Evolutionary conservation across 1,284 basidiomycete species (phyloP).

Genomic region (Sporisorium exsertum): DNA sequence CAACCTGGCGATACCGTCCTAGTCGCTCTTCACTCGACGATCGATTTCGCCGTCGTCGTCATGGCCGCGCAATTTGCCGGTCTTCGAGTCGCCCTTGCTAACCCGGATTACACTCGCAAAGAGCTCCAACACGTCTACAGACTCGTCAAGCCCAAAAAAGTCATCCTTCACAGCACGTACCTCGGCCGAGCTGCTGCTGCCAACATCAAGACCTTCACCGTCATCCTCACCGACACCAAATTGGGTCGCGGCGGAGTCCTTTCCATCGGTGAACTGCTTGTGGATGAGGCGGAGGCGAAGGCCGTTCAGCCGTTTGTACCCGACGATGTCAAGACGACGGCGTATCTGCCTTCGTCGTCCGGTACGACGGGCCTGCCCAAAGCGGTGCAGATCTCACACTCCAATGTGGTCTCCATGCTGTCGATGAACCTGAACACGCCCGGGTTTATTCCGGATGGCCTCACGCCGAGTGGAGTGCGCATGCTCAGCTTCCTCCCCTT

Average conservation of each 20-base stretch:
- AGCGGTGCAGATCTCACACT: constrained; percentile 52
- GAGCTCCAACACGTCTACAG: constrained; percentile 45
- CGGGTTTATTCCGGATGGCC: constrained; percentile 15
- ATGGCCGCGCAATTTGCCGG: constrained; percentile 49
- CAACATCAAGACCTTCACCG: constrained; percentile 21
- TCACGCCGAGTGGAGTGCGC: constrained; percentile 9
- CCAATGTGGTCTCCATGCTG: constrained; percentile 46
- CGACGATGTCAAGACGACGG: constrained; percentile 17
- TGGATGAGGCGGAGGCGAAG: constrained; percentile 5
- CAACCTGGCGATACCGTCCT: constrained; percentile 47
- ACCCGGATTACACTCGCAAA: constrained; percentile 34
- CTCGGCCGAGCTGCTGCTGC: constrained; percentile 25
- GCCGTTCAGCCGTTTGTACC: constrained; percentile 18
- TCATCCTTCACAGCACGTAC: constrained; percentile 33
- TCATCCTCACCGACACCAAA: constrained; percentile 31
- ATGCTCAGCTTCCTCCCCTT: constrained; percentile 50
- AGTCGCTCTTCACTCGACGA: constrained; percentile 33
- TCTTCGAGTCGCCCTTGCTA: constrained; percentile 44
- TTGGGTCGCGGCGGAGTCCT: constrained; percentile 28
- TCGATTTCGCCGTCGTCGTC: constrained; percentile 47
- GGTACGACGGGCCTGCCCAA: constrained; percentile 53
- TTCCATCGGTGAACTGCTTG: constrained; percentile 21
- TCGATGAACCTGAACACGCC: constrained; percentile 29
- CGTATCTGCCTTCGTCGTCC: constrained; percentile 39
- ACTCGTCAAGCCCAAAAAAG: constrained; percentile 42